These are phyloP conservation scores for Gracilaria domingensis DNA, from an alignment of 23 red algal species.

Conservation along the genomic window DNA sequence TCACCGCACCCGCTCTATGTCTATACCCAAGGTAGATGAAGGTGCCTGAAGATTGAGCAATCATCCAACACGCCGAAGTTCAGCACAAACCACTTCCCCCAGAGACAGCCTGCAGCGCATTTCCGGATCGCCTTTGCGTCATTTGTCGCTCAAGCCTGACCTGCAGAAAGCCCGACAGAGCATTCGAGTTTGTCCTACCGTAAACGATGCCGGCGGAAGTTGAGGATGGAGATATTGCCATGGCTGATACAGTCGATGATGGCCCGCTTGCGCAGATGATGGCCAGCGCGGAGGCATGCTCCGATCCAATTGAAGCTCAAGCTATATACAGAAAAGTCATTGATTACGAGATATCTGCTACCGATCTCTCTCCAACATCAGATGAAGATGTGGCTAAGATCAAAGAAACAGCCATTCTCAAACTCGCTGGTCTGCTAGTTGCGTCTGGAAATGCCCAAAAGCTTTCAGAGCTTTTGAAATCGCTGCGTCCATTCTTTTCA, in stretches of 20 bases:
- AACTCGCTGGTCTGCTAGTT: constrained; percentile 61
- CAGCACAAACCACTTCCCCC: not conserved
- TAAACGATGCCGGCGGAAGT: constrained; percentile 17
- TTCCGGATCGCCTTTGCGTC: not conserved
- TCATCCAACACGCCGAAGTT: too few relatives aligned
- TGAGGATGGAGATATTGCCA: constrained; percentile 53
- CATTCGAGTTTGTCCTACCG: not conserved
- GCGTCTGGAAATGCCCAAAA: constrained; percentile 46
- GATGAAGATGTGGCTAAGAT: constrained; percentile 48
- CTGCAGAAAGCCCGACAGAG: not conserved
- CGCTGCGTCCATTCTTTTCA: constrained; percentile 80
- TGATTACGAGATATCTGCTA: constrained; percentile 7
- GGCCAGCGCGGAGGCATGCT: constrained; percentile 37
- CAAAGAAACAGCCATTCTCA: constrained; percentile 68
- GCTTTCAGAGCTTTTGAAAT: constrained; percentile 59
- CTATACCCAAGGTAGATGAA: too few relatives aligned
- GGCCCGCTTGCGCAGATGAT: constrained; percentile 59
- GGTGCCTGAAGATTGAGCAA: too few relatives aligned
- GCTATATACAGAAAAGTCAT: constrained; percentile 68
- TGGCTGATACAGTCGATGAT: constrained; percentile 37
- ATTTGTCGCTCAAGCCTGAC: not conserved
- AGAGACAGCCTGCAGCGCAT: not conserved
- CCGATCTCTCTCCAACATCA: not conserved
- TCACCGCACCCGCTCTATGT: too few relatives aligned
- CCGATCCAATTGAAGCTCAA: constrained; percentile 60